Evolutionary conservation across 257 asterid species (phyloP).

Genomic region (Solanum chiquidenum): DNA sequence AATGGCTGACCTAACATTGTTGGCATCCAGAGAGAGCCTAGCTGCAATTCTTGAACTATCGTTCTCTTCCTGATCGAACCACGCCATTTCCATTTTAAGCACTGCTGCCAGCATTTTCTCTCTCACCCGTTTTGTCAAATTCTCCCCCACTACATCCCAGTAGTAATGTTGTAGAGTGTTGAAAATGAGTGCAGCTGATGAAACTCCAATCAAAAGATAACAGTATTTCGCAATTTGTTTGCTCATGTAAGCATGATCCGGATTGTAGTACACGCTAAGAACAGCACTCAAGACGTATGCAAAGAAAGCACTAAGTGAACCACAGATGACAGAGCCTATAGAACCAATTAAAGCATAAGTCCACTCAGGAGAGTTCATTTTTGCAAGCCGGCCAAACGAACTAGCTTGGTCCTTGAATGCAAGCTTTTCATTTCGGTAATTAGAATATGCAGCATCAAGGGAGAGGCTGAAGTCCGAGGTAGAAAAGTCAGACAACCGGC

Average conservation of each 20-base stretch:
- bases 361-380: constrained; percentile 96
- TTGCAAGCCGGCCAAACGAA: constrained; percentile 75
- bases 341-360: constrained; percentile 72
- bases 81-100: constrained; percentile 75
- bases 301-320: constrained; percentile 87
- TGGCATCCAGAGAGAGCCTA: constrained; percentile 83
- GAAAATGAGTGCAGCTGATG: constrained; percentile 85
- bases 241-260: constrained; percentile 60
- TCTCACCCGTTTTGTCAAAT: constrained; percentile 70
- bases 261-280: constrained; percentile 79
- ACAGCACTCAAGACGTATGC: constrained; percentile 88
- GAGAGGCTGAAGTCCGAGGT: constrained; percentile 86
- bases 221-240: constrained; percentile 74
- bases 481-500: constrained; percentile 82
- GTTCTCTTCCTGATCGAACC: constrained; percentile 93
- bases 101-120: constrained; percentile 82
- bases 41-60: constrained; percentile 85
- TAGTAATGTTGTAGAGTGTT: constrained; percentile 80
- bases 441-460: constrained; percentile 54
- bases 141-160: constrained; percentile 92
- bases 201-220: constrained; percentile 77
- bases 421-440: constrained; percentile 63
- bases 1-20: constrained; percentile 80
- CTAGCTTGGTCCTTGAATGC: constrained; percentile 85
- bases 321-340: constrained; percentile 73